Evolutionary conservation across 1,284 basidiomycete genomes (phyloP).

Genomic region (Melampsora larici-populina): DNA sequence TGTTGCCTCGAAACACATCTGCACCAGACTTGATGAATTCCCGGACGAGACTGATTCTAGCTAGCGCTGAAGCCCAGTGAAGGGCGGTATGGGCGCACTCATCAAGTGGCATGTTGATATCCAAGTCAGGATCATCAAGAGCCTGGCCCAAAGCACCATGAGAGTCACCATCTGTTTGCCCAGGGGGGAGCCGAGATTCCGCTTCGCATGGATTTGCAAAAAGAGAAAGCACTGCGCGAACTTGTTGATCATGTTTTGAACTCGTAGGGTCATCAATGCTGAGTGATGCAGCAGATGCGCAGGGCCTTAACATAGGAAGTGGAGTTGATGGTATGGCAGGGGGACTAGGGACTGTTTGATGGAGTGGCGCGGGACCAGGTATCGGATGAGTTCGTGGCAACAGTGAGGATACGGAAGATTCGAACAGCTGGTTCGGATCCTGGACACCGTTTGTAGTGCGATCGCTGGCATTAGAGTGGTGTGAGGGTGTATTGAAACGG

Average conservation of each 20-base stretch:
- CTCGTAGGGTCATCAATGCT: background rate
- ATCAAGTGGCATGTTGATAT: slow-evolving; percentile 79
- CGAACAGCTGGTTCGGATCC: slow-evolving; percentile 1
- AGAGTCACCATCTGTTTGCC: slow-evolving; percentile 7
- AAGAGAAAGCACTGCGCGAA: slow-evolving; percentile 26
- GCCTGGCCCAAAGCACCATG: slow-evolving; percentile 11
- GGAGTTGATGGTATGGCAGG: background rate
- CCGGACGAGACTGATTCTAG: slow-evolving; percentile 64
- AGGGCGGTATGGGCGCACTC: slow-evolving; percentile 92
- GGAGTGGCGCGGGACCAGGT: slow-evolving; percentile 10
- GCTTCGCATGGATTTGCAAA: slow-evolving; percentile 16
- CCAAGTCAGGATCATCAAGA: slow-evolving; percentile 55
- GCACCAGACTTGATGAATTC: slow-evolving; percentile 67
- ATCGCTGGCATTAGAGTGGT: slow-evolving; percentile 19
- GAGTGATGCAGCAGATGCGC: background rate
- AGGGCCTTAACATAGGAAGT: background rate
- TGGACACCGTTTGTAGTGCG: slow-evolving; percentile 7
- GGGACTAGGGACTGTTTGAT: background rate
- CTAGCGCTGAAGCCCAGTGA: slow-evolving; percentile 87
- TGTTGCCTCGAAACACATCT: slow-evolving; percentile 84
- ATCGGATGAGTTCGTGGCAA: background rate
- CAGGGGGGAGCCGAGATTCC: background rate
- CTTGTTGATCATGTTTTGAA: slow-evolving; percentile 33
- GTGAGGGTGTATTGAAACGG: slow-evolving; percentile 21
- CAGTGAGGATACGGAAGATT: no score